phyloP scores from a whole-genome alignment of 2,329 filamentous ascomycete genomes.

The Erysiphe pisi region DNA sequence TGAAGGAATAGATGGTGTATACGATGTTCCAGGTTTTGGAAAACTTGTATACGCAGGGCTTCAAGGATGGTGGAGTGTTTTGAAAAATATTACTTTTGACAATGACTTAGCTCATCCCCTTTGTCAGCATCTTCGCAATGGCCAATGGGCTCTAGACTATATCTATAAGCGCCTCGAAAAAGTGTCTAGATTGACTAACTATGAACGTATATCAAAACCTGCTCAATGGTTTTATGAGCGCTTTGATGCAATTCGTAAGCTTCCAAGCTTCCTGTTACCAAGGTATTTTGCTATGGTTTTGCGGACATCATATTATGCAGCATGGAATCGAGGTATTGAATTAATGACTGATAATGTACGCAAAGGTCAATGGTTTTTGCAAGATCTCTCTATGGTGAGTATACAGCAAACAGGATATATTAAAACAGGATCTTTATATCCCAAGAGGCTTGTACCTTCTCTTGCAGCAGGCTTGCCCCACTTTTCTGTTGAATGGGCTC shows the following conservation, averaged over 20 bases:
- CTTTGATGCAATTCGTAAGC: slow-evolving; percentile 71
- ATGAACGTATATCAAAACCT: slow-evolving; percentile 52
- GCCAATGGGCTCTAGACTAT: slow-evolving; percentile 87
- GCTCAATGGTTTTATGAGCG: slow-evolving; percentile 71
- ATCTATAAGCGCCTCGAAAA: slow-evolving; percentile 67
- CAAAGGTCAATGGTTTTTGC: slow-evolving; percentile 76
- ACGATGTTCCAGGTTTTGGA: slow-evolving; percentile 73
- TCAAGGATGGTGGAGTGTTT: slow-evolving; percentile 96
- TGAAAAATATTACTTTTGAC: slow-evolving; percentile 71
- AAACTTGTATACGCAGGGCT: slow-evolving; percentile 86
- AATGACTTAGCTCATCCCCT: slow-evolving; percentile 90
- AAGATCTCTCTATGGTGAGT: slow-evolving; percentile 81
- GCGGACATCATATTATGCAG: slow-evolving; percentile 75
- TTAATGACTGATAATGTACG: slow-evolving; percentile 68
- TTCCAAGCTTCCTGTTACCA: slow-evolving; percentile 82
- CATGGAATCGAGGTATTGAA: slow-evolving; percentile 64
- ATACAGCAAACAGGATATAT: slow-evolving; percentile 82
- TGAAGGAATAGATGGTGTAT: slow-evolving; percentile 71
- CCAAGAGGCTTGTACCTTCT: slow-evolving; percentile 69
- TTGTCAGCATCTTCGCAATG: slow-evolving; percentile 82
- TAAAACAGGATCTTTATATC: slow-evolving; percentile 83
- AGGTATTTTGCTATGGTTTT: slow-evolving; percentile 87
- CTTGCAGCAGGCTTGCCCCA: slow-evolving; percentile 88
- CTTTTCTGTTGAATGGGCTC: slow-evolving; percentile 85
- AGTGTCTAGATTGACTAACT: slow-evolving; percentile 52